These are phyloP conservation scores for Apiotrichum gamsii DNA, from an alignment of 1,284 basidiomycete species.

Conservation along the genomic window DNA sequence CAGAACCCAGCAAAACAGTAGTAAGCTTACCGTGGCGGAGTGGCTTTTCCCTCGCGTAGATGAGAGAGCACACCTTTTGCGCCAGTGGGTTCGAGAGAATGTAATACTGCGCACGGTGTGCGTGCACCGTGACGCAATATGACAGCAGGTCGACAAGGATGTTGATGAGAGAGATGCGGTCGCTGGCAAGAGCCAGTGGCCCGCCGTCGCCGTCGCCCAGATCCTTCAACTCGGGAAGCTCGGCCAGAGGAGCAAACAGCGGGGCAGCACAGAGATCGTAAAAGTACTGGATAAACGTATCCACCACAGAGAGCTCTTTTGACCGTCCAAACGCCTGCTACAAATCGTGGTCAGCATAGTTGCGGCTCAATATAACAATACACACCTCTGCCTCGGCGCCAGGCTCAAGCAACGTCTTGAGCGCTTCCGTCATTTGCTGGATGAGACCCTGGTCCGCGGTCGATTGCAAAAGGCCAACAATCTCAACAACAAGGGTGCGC, in stretches of 20 bases:
- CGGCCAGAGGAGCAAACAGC: slow-evolving; percentile 70
- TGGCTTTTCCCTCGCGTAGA: slow-evolving; percentile 82
- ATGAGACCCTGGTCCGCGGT: slow-evolving; percentile 82
- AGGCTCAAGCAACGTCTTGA: slow-evolving; percentile 74
- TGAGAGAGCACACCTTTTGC: slow-evolving; percentile 65
- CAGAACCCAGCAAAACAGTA: not conserved
- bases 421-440: slow-evolving; percentile 82
- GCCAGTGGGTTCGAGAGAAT: slow-evolving; percentile 73
- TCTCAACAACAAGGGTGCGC: slow-evolving; percentile 63
- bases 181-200: not conserved
- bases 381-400: slow-evolving; percentile 49
- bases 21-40: slow-evolving; percentile 65
- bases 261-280: slow-evolving; percentile 68
- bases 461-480: slow-evolving; percentile 68
- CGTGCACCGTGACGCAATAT: slow-evolving; percentile 80
- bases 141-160: slow-evolving; percentile 85
- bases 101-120: slow-evolving; percentile 84
- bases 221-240: slow-evolving; percentile 58
- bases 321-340: slow-evolving; percentile 11
- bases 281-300: slow-evolving; percentile 86
- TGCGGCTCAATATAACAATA: not conserved
- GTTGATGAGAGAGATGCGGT: slow-evolving; percentile 61
- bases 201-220: not conserved
- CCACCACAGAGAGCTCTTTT: slow-evolving; percentile 50
- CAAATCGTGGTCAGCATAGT: not conserved